A percentile compares a stretch with the other conserved stretches of the same genome.
These are phyloP conservation scores for Psidium friedrichsthalianum DNA, from an alignment of 345 rosid genomes.

Conservation along the genomic window DNA sequence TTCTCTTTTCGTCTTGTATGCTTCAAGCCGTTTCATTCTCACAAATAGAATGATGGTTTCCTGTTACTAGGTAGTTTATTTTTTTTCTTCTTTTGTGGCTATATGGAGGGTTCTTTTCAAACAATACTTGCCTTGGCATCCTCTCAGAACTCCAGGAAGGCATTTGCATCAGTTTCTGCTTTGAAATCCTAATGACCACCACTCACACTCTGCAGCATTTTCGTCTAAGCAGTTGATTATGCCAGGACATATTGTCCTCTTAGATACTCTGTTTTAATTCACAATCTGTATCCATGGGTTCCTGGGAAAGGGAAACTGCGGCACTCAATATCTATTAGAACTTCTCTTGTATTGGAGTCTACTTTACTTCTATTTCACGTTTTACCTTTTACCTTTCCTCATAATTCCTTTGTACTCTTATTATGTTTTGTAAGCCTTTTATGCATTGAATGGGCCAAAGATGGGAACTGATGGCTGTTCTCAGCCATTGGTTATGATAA, in stretches of 20 bases:
- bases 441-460: not conserved
- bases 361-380: not conserved
- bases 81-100: too few relatives aligned
- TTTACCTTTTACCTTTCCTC: not conserved
- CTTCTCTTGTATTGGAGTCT: not conserved
- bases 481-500: not conserved
- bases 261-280: not conserved
- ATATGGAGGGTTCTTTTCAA: not conserved
- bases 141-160: not conserved
- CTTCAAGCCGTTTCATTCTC: not conserved
- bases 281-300: not conserved
- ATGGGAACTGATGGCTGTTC: not conserved
- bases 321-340: not conserved
- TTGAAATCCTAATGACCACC: not conserved
- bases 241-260: not conserved
- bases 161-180: not conserved
- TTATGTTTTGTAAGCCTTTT: not conserved
- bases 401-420: not conserved
- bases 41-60: not conserved
- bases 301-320: not conserved
- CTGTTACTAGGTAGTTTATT: not conserved
- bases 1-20: not conserved
- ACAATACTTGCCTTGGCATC: not conserved
- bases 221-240: not conserved
- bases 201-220: not conserved